A percentile compares a stretch with the other conserved stretches of the same genome.
phyloP scores from a whole-genome alignment of 805 yeast species.

The Cephaloascus fragrans region DNA sequence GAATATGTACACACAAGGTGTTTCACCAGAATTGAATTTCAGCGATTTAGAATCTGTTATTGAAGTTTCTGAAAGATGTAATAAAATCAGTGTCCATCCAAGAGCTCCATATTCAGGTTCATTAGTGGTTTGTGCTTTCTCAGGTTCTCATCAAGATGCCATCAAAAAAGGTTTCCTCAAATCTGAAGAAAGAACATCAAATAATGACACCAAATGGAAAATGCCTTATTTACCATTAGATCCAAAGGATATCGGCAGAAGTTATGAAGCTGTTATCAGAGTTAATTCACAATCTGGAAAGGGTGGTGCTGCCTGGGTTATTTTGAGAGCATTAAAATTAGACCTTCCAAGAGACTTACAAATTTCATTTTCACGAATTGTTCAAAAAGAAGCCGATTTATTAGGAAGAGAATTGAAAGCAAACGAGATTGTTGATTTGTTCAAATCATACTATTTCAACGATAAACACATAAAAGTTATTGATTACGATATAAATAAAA shows the following conservation, averaged over 20 bases:
- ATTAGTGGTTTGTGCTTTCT: constrained; percentile 69
- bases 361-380: constrained; percentile 54
- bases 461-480: constrained; percentile 20
- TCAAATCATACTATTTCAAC: constrained; percentile 45
- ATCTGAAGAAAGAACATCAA: constrained; percentile 39
- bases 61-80: constrained; percentile 65
- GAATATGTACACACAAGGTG: constrained; percentile 73
- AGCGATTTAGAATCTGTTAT: constrained; percentile 59
- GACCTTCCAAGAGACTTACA: constrained; percentile 69
- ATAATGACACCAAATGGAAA: constrained; percentile 48
- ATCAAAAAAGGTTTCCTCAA: constrained; percentile 55
- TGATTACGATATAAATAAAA: constrained; percentile 28
- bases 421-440: constrained; percentile 51
- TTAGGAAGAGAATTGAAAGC: constrained; percentile 63
- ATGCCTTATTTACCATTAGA: constrained; percentile 74
- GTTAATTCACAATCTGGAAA: constrained; percentile 84
- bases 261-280: constrained; percentile 73
- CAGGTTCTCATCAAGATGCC: constrained; percentile 68
- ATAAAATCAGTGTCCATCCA: constrained; percentile 64
- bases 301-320: constrained; percentile 83
- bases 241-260: constrained; percentile 75
- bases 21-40: constrained; percentile 61
- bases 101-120: constrained; percentile 80
- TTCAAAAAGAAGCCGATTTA: constrained; percentile 54
- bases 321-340: constrained; percentile 58